Evolutionary conservation across 176 grass and related monocot species (phyloP).

Genomic region (Rhynchospora pubera): DNA sequence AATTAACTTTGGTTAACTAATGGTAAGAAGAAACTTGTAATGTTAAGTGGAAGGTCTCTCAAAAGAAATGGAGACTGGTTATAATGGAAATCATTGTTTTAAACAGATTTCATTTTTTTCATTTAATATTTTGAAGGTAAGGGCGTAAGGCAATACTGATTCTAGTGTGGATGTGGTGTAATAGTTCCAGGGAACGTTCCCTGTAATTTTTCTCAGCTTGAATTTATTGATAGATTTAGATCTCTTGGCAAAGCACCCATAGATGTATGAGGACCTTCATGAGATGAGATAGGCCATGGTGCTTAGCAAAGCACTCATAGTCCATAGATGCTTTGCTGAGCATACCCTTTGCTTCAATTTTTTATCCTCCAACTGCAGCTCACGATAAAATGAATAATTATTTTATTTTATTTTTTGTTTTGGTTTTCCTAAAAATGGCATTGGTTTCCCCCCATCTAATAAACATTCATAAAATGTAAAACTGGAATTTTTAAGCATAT

Average conservation of each 20-base stretch:
- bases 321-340: not conserved
- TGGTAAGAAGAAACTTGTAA: not conserved
- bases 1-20: not conserved
- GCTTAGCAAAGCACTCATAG: not conserved
- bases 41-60: conserved; percentile 11
- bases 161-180: not conserved
- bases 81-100: not conserved
- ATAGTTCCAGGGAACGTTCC: not conserved
- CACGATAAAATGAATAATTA: not conserved
- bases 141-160: too few species aligned
- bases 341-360: not conserved
- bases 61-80: not conserved
- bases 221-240: not conserved
- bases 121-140: too few species aligned
- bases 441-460: not conserved
- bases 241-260: not conserved
- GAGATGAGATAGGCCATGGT: too few species aligned
- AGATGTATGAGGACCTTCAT: too few species aligned
- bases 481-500: not conserved
- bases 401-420: too few species aligned
- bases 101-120: too few species aligned
- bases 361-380: not conserved
- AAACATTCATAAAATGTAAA: not conserved
- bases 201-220: not conserved
- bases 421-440: not conserved